Base-by-base conservation (phyloP, 116 monocot species). In the Trichopus zeylanicus region DNA sequence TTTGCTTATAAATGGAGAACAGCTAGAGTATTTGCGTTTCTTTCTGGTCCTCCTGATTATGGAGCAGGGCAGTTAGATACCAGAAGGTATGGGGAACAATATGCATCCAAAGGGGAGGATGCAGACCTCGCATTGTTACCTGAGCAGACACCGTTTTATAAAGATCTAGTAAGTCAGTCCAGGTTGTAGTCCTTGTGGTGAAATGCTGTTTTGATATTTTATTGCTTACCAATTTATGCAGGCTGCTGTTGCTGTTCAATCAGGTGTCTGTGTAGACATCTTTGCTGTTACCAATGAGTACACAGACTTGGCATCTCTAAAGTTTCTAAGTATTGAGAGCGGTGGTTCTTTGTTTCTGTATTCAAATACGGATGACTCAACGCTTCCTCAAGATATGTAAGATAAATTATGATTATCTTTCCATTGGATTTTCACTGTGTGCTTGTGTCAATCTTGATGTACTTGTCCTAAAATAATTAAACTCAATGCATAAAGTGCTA, bases 371-470 rank as follows among this genome's bases (percentile, higher is more conserved):
- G 99, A 99, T 64, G 99, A 99, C 65, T 99, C 99, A 55, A 99
- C 99, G 53, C 87, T 99, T 80, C 92, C 92, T 53, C 92, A 99
- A 73, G 99, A 99, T 55, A 92, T 92, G 99, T 88, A 85, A 78
- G 85, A 72, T 46, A 46, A 6, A 20, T 24, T 3, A 54, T 54
- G 3, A 12, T 46, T 3, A 3, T 46, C 6, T 46, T 46, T 18
- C 46, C 16, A 46, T 16, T 18, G 18, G 7, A 18, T 46, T 16
- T 7, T 46, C n/a, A n/a, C n/a, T n/a, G n/a, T n/a, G n/a, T n/a
- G n/a, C n/a, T n/a, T n/a, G n/a, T n/a, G n/a, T n/a, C n/a, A n/a
- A n/a, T n/a, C n/a, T n/a, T n/a, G n/a, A n/a, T n/a, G n/a, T n/a
- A n/a, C n/a, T n/a, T n/a, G n/a, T n/a, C n/a, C n/a, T n/a, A n/a